Evolutionary conservation across 305 asterid species (phyloP).

Genomic region (Rubia tinctorum): DNA sequence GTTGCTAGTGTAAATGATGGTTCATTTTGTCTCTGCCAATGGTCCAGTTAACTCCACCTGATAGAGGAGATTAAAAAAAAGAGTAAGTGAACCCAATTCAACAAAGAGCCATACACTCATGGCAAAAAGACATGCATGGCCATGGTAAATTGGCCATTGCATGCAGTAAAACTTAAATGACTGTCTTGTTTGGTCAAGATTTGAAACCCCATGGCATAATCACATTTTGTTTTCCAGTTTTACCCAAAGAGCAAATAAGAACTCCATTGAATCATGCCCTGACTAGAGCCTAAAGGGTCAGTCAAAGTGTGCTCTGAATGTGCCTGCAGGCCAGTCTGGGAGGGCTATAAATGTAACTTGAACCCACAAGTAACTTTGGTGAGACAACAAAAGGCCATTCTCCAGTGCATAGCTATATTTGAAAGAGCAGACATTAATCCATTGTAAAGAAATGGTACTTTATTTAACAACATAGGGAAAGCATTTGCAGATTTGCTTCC

Average conservation of each 20-base stretch:
- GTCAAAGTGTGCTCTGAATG: not conserved
- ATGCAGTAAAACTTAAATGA: not conserved
- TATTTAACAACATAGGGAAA: not conserved
- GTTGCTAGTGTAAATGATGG: conserved; percentile 8
- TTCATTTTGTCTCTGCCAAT: conserved; percentile 5
- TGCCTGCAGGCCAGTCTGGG: not conserved
- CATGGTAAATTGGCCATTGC: not conserved
- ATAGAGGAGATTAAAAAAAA: not conserved
- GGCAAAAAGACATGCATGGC: not conserved
- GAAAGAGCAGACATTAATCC: not conserved
- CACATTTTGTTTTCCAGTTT: not conserved
- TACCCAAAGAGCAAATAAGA: conserved; percentile 1
- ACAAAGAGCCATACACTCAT: not conserved
- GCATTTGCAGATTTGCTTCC: not conserved
- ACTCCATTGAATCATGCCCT: conserved; percentile 8
- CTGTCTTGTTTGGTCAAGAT: not conserved
- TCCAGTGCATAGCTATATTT: conserved; percentile 1
- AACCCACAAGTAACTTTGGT: not conserved
- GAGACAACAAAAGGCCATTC: not conserved
- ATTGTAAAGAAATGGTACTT: not conserved
- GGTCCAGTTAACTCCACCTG: conserved; percentile 14
- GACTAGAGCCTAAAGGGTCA: not conserved
- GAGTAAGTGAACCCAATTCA: not conserved
- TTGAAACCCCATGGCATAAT: not conserved
- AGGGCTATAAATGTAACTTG: not conserved